Base-by-base conservation (phyloP, 108 stramenopile species). In the Nitzschia palea region DNA sequence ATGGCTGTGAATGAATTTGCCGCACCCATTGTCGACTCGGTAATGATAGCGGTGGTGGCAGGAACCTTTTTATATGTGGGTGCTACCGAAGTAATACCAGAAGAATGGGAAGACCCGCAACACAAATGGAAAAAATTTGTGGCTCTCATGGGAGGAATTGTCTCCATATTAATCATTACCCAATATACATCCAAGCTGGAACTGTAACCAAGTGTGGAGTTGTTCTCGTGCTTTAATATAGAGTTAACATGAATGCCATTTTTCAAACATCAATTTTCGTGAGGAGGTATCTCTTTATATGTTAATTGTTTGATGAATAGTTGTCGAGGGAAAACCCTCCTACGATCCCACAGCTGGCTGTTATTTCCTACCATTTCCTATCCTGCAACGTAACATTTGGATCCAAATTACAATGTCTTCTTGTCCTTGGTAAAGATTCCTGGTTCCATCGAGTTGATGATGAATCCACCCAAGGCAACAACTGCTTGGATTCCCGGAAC, bases 1-100 rank as follows among this genome's bases (percentile, higher is more conserved):
- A 88, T 94, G 85, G 90, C 85, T 2, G 89, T 97, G 51, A 91
- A 94, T 63, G 80, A 81, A 61, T 91, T 90, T 76, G 94, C 94
- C 3, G 80, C 87, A 8, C 94, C 94, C n/a, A 72, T 92, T 60
- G 87, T 95, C 25, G 94, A 97, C 78, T 84, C 96, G n/a, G 80
- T 91, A 26, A 91, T 97, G 90, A 73, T 97, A 56, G 97, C 98
- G 10, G 67, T 96, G 59, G 95, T 97, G 32, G 98, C 98, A 15
- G 98, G 98, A 67, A 98, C 98, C 5, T 98, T 98, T 76, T 83
- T 98, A n/a, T 98, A 98, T 78, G 98, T 98, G 14, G 98, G 98
- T 35, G 96, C 97, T 5, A 96, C 97, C 2, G 98, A 98, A 76
- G 96, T 97, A 17, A 95, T 96, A 45, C 95, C 96, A 6, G 96